These are phyloP conservation scores for Veloboletus limbatus DNA, from an alignment of 1,284 basidiomycete species.

Conservation along the genomic window DNA sequence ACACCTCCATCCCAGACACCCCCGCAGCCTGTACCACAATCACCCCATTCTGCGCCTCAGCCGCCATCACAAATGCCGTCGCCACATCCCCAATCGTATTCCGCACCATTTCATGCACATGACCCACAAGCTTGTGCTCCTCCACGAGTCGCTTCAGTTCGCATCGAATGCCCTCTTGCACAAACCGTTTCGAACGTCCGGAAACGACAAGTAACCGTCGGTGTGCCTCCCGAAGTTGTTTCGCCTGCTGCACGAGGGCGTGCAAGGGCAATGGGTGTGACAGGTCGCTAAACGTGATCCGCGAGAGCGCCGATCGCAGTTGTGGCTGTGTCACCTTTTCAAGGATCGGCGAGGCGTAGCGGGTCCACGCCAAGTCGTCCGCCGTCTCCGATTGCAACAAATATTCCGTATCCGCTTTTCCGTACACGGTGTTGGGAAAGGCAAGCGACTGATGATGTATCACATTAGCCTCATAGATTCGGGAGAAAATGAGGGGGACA, in stretches of 20 bases:
- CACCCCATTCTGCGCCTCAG: constrained; percentile 19
- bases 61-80: constrained; percentile 55
- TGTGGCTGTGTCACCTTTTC: constrained; percentile 25
- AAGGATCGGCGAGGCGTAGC: constrained; percentile 39
- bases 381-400: constrained; percentile 70
- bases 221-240: constrained; percentile 24
- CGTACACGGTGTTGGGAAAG: constrained; percentile 69
- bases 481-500: constrained; percentile 39
- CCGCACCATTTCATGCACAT: constrained; percentile 43
- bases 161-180: constrained; percentile 48
- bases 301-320: constrained; percentile 45
- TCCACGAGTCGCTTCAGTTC: constrained; percentile 61
- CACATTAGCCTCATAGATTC: constrained; percentile 39
- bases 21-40: constrained; percentile 26
- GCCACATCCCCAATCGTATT: constrained; percentile 78
- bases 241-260: constrained; percentile 44
- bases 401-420: constrained; percentile 55
- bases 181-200: constrained; percentile 73
- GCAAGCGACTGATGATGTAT: constrained; percentile 42
- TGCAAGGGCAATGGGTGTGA: constrained; percentile 54
- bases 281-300: constrained; percentile 54
- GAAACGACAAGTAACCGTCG: constrained; percentile 56
- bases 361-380: constrained; percentile 67
- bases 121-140: constrained; percentile 43
- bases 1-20: constrained; percentile 5